These are phyloP conservation scores for Phaffia australis DNA, from an alignment of 768 basidiomycete genomes.

Conservation along the genomic window DNA sequence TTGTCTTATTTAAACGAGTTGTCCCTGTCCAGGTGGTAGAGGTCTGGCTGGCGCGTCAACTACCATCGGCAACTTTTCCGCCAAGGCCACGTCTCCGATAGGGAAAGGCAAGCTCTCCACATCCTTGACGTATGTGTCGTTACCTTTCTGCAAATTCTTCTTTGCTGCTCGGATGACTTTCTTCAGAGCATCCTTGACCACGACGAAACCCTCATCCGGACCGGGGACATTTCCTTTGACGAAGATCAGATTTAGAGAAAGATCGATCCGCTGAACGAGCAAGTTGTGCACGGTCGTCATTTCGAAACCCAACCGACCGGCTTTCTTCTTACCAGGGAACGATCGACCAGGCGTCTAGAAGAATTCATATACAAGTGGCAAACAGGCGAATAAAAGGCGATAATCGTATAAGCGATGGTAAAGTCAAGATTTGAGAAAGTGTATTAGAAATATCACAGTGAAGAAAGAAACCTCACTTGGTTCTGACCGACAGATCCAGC, in stretches of 20 bases:
- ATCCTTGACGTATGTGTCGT: constrained; percentile 40
- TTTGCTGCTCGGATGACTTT: constrained; percentile 54
- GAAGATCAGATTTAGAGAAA: constrained; percentile 71
- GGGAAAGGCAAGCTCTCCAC: constrained; percentile 85
- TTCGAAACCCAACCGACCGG: constrained; percentile 78
- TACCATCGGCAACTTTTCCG: constrained; percentile 26
- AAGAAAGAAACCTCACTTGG: constrained; percentile 51
- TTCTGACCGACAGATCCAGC: constrained; percentile 89
- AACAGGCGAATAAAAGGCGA: neutral
- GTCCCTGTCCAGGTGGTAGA: constrained; percentile 6
- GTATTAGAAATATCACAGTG: neutral
- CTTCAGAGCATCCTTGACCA: constrained; percentile 82
- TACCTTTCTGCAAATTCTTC: constrained; percentile 53
- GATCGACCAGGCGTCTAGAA: constrained; percentile 84
- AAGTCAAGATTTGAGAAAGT: neutral
- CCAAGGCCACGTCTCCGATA: constrained; percentile 61
- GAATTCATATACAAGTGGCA: neutral
- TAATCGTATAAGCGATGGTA: neutral
- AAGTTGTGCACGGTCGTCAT: constrained; percentile 80
- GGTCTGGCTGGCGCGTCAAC: constrained; percentile 20
- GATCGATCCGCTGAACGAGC: constrained; percentile 76
- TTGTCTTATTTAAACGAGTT: neutral
- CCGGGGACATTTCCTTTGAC: constrained; percentile 88
- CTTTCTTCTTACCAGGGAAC: constrained; percentile 97
- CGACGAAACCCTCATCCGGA: constrained; percentile 71